These are phyloP conservation scores for Alternaria tenuissima DNA, from an alignment of 2,329 filamentous ascomycete species.

Conservation along the genomic window DNA sequence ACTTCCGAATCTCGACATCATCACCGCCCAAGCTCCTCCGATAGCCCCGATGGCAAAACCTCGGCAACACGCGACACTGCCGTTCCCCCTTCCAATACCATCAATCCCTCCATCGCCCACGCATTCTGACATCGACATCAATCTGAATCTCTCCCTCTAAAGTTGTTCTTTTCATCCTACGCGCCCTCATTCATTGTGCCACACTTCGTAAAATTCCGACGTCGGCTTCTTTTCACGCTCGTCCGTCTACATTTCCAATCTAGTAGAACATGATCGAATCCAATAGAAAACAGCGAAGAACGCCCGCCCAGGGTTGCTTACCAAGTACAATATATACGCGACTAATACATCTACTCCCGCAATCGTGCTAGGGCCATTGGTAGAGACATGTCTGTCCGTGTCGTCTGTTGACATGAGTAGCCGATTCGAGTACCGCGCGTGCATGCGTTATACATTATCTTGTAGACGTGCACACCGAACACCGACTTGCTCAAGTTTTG, in stretches of 20 bases:
- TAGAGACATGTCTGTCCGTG: background rate
- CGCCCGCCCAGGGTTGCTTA: background rate
- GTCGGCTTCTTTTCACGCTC: conserved; percentile 1
- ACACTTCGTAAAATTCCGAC: background rate
- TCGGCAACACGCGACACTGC: conserved; percentile 18
- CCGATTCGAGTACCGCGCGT: background rate
- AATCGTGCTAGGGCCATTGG: background rate
- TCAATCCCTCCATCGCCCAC: background rate
- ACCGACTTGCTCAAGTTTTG: background rate
- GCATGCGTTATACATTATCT: background rate
- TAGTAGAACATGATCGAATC: conserved; percentile 15
- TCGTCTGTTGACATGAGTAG: background rate
- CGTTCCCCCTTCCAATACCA: background rate
- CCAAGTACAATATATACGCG: background rate
- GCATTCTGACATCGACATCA: background rate
- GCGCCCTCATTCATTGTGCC: background rate
- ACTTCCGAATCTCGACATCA: conserved; percentile 37
- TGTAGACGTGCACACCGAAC: background rate
- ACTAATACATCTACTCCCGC: background rate
- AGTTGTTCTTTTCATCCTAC: background rate
- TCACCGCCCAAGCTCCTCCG: conserved; percentile 33
- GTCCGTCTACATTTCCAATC: conserved; percentile 2
- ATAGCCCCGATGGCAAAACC: conserved; percentile 26
- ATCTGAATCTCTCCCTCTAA: background rate
- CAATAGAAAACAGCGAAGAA: background rate